Percentiles rank a stretch among this genome's conserved stretches.
These are phyloP conservation scores for Beauveria rudraprayagi DNA, from an alignment of 2,329 filamentous ascomycete species.

Conservation along the genomic window DNA sequence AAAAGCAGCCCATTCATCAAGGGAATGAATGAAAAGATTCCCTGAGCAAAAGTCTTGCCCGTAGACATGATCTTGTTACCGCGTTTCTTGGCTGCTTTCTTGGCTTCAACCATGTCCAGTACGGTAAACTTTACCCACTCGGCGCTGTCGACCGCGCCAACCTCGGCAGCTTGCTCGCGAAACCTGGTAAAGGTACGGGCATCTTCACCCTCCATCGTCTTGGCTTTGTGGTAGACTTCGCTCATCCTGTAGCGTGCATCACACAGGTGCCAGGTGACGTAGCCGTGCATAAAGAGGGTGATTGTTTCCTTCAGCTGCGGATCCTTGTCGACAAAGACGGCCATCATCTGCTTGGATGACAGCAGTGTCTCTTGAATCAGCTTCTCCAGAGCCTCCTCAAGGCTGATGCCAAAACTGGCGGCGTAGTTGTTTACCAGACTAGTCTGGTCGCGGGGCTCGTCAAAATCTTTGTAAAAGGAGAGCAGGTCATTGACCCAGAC, in stretches of 20 bases:
- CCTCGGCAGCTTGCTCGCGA: neutral
- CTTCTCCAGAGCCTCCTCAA: conserved; percentile 14
- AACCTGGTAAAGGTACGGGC: neutral
- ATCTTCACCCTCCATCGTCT: neutral
- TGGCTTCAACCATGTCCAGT: neutral
- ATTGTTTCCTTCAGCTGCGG: conserved; percentile 1
- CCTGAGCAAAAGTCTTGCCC: neutral
- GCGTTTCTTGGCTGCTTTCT: neutral
- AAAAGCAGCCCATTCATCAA: no score
- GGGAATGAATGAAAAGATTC: neutral
- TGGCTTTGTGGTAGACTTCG: conserved; percentile 11
- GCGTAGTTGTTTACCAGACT: conserved; percentile 16
- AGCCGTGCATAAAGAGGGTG: conserved; percentile 19
- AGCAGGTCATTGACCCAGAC: conserved; percentile 16
- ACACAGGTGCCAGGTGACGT: conserved; percentile 17
- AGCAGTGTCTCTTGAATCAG: conserved; percentile 14
- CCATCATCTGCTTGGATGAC: conserved; percentile 14
- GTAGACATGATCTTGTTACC: no score
- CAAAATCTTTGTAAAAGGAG: conserved; percentile 19
- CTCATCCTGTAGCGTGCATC: conserved; percentile 15
- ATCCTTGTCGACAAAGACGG: conserved; percentile 16
- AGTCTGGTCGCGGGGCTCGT: conserved; percentile 15
- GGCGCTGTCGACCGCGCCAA: neutral
- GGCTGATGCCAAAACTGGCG: conserved; percentile 10
- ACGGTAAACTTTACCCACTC: neutral